Evolutionary conservation across 1,139 yeast species (phyloP), one percentile per base, ranked within the genome.

Genomic region (Sugiyamaella neomexicana): DNA sequence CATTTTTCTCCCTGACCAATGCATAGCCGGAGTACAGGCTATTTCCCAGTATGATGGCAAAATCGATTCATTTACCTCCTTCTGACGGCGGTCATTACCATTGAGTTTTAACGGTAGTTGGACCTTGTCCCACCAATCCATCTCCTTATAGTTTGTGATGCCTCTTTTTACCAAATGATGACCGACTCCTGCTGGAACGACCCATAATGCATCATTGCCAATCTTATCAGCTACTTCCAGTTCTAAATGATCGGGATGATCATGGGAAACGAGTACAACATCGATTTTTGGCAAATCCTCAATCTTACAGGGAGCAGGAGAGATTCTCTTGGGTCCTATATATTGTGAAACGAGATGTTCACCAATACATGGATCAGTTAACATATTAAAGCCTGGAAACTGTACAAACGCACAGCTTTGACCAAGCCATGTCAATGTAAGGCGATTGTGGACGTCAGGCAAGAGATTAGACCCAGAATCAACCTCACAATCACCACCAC

Each of bases 21-120:
- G 98, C 97, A 91, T 91, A 0, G 97, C 89, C 0, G 98, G 98
- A 0, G 95, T 80, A 70, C 97, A 89, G 1, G 89, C 90, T 32
- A 91, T 75, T 61, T 88, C 91, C 74, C 86, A 89, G 20, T 78
- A 74, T 55, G 1, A 74, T 71, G 6, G 75, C 66, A 15, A 62
- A 62, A 5, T 53, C 7, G 32, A 20, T 41, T 31, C 10, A 9
- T 9, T 12, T 3, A 9, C n/a, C 54, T 39, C 41, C 38, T 39
- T 23, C 4, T 2, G 9, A 39, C 17, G 13, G 13, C 25, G 7
- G 16, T 42, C 37, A 27, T 36, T 2, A 25, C 15, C n/a, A 25
- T 32, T 25, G 32, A 15, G 8, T 8, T 13, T 31, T n/a, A 36
- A 23, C 6, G 72, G 69, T 47, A 86, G 65, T 5, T 79, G 74